Conservation (phyloP, 1,284 basidiomycete species). For the Bondarzewia mesenterica region DNA sequence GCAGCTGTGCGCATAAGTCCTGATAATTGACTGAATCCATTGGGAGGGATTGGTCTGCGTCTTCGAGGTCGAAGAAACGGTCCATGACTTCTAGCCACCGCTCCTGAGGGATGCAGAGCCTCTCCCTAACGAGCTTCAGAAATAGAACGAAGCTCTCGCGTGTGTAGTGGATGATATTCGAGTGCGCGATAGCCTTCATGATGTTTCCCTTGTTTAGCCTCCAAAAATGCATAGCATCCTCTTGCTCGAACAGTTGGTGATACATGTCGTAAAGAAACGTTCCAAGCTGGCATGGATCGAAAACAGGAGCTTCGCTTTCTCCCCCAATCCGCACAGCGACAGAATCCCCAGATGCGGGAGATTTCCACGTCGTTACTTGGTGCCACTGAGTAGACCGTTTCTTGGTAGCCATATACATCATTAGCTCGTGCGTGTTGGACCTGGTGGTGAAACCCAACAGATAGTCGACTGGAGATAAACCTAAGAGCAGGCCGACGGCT, state of each 20-base stretch:
- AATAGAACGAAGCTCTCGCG: conserved; percentile 36
- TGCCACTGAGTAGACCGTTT: conserved; percentile 25
- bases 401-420: conserved; percentile 9
- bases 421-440: conserved; percentile 36
- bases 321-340: not conserved
- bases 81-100: not conserved
- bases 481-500: conserved; percentile 33
- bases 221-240: conserved; percentile 18
- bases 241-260: conserved; percentile 35
- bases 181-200: conserved; percentile 12
- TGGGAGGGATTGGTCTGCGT: not conserved
- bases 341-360: conserved; percentile 19
- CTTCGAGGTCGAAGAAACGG: not conserved
- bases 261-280: conserved; percentile 40
- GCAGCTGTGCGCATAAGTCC: not conserved
- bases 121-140: conserved; percentile 29
- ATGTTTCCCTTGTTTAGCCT: not conserved
- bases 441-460: conserved; percentile 32
- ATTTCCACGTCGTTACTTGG: conserved; percentile 38
- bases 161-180: conserved; percentile 31
- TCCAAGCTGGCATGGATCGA: conserved; percentile 28
- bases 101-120: conserved; percentile 6
- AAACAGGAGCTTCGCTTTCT: conserved; percentile 7
- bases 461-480: conserved; percentile 31
- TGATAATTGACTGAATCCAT: not conserved